Evolutionary conservation across 139 green algal genomes (phyloP).

Genomic region (Microglena sp.): DNA sequence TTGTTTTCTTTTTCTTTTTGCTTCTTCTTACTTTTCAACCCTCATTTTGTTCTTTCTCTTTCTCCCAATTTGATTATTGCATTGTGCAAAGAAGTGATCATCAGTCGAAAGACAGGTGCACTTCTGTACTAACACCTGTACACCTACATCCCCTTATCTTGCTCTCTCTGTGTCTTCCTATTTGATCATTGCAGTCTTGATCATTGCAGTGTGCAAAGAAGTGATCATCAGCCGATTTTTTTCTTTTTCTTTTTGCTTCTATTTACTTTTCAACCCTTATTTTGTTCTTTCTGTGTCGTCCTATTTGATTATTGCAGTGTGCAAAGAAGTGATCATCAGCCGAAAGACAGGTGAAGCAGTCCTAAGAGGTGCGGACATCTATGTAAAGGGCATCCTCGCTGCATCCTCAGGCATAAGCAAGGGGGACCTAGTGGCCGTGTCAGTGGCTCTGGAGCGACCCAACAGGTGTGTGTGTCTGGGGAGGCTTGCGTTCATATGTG

Average conservation of each 20-base stretch:
- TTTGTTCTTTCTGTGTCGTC: neutral
- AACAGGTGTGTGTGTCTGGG: slow-evolving; percentile 25
- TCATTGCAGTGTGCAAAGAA: too few species aligned
- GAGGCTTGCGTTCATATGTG: neutral
- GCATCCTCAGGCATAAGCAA: slow-evolving; percentile 35
- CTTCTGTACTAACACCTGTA: too few species aligned
- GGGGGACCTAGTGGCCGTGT: slow-evolving; percentile 67
- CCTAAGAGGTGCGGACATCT: slow-evolving; percentile 69
- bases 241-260: too few species aligned
- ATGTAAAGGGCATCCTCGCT: slow-evolving; percentile 66
- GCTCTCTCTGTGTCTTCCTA: too few species aligned
- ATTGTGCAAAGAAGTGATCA: slow-evolving; percentile 57
- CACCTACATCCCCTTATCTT: too few species aligned
- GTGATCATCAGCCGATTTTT: too few species aligned
- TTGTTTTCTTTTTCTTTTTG: too few species aligned
- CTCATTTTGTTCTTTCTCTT: neutral
- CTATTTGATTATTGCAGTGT: slow-evolving; percentile 13
- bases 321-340: slow-evolving; percentile 63
- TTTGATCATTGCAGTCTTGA: too few species aligned
- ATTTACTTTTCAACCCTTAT: too few species aligned
- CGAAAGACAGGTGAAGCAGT: slow-evolving; percentile 76
- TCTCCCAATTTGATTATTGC: neutral
- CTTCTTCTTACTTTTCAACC: too few species aligned
- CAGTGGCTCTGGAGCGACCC: slow-evolving; percentile 45
- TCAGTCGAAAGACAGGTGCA: slow-evolving; percentile 72